Conservation (phyloP, 2,329 filamentous ascomycete species). For the Colletotrichum australisinense region DNA sequence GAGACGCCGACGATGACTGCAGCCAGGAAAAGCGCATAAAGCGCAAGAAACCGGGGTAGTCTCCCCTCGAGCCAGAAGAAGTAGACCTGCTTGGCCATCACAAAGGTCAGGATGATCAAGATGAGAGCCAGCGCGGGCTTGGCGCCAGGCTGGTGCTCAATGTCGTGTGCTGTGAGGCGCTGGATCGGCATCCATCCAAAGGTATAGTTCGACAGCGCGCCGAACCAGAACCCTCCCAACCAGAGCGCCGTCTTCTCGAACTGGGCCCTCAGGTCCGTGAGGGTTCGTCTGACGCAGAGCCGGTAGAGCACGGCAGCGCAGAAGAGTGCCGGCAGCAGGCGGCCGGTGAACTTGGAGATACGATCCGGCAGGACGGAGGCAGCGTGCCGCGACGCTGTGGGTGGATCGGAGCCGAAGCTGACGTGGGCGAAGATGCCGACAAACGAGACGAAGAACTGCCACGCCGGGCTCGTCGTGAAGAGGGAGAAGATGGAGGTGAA, state of each 20-base stretch:
- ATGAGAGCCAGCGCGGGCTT: slow-evolving; percentile 84
- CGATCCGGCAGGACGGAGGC: slow-evolving; percentile 70
- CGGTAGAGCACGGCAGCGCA: slow-evolving; percentile 90
- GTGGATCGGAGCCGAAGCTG: slow-evolving; percentile 89
- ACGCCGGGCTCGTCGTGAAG: slow-evolving; percentile 80
- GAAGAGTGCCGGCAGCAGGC: slow-evolving; percentile 88
- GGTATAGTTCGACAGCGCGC: slow-evolving; percentile 93
- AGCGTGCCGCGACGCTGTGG: slow-evolving; percentile 66
- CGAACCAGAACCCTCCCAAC: slow-evolving; percentile 91
- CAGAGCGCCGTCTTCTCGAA: slow-evolving; percentile 91
- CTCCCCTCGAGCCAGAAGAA: slow-evolving; percentile 87
- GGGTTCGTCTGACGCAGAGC: slow-evolving; percentile 78
- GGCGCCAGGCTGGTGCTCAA: slow-evolving; percentile 89
- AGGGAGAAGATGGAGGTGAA: slow-evolving; percentile 84
- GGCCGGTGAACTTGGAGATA: slow-evolving; percentile 57
- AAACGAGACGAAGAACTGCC: slow-evolving; percentile 90
- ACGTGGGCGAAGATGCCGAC: slow-evolving; percentile 89
- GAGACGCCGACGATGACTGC: slow-evolving; percentile 76
- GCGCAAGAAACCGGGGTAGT: slow-evolving; percentile 78
- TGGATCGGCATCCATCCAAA: slow-evolving; percentile 94
- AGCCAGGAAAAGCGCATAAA: slow-evolving; percentile 78
- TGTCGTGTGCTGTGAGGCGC: slow-evolving; percentile 88
- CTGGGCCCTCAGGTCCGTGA: slow-evolving; percentile 80
- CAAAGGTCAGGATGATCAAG: slow-evolving; percentile 73
- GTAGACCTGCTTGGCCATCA: slow-evolving; percentile 83